These are phyloP conservation scores for Suillus luteus DNA, from an alignment of 768 basidiomycete species.

Conservation along the genomic window DNA sequence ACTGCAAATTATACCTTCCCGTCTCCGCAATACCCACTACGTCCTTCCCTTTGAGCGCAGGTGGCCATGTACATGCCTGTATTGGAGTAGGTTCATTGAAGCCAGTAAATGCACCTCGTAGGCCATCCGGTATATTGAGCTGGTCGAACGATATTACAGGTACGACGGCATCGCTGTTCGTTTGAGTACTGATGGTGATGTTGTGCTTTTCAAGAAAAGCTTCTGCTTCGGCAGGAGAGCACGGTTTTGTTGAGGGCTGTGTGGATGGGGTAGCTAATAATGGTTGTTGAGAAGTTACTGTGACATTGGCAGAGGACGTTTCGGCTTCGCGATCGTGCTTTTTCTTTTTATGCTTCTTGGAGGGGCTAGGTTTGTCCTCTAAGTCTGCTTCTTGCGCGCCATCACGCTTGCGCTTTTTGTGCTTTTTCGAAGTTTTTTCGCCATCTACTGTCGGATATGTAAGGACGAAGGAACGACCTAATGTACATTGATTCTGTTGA, in stretches of 20 bases:
- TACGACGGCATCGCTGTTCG: constrained; percentile 44
- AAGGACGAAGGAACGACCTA: not conserved
- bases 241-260: constrained; percentile 25
- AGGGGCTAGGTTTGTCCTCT: constrained; percentile 14
- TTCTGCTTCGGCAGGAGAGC: constrained; percentile 46
- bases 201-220: constrained; percentile 72
- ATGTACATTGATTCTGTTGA: not conserved
- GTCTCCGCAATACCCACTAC: constrained; percentile 97
- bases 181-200: constrained; percentile 67
- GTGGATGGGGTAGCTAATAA: constrained; percentile 19
- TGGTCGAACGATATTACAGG: constrained; percentile 79
- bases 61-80: constrained; percentile 94
- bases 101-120: constrained; percentile 61
- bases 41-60: constrained; percentile 77
- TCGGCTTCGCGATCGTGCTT: constrained; percentile 21
- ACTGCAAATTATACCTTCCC: constrained; percentile 58
- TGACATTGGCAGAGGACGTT: constrained; percentile 11
- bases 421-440: constrained; percentile 15
- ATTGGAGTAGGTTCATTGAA: constrained; percentile 94
- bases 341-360: constrained; percentile 31
- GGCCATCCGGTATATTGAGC: constrained; percentile 62
- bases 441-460: not conserved
- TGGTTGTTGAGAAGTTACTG: constrained; percentile 22
- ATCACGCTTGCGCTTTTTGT: constrained; percentile 28
- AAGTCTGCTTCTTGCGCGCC: constrained; percentile 8